A percentile compares a stretch with the other conserved stretches of the same genome.
phyloP scores from a whole-genome alignment of 129 eudicot species.

The Centrapalus pauciflorus region DNA sequence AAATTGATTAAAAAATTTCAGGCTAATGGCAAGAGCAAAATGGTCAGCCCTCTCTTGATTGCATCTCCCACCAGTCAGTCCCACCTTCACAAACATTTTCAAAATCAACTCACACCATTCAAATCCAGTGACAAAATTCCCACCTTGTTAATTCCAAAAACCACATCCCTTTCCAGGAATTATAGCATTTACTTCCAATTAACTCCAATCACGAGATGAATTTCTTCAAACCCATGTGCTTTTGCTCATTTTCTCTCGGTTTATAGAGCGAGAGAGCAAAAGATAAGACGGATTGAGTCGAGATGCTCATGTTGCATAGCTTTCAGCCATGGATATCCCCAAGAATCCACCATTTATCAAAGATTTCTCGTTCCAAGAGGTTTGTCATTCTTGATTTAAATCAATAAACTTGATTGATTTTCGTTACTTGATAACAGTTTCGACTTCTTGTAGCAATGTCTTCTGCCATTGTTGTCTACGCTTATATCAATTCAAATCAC shows the following conservation, averaged over 20 bases:
- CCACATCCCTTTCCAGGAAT: conserved; percentile 12
- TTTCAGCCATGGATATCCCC: conserved; percentile 46
- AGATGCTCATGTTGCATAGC: conserved; percentile 54
- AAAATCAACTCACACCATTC: not conserved
- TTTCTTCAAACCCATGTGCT: not conserved
- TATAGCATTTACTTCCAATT: not conserved
- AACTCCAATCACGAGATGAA: not conserved
- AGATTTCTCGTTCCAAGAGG: conserved; percentile 39
- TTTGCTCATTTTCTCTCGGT: not conserved
- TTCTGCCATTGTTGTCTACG: not conserved
- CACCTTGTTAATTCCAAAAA: conserved; percentile 8
- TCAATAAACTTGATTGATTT: not conserved
- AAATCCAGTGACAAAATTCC: not conserved
- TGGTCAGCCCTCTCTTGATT: conserved; percentile 16
- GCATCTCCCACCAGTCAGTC: conserved; percentile 15
- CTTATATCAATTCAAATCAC: not conserved
- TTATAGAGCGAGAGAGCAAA: conserved; percentile 2
- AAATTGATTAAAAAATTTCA: not conserved
- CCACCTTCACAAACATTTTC: not conserved
- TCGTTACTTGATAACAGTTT: not conserved
- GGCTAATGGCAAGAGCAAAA: not conserved
- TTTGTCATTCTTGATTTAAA: conserved; percentile 9
- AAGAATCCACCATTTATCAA: conserved; percentile 11
- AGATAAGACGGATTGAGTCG: conserved; percentile 5
- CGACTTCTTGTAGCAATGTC: not conserved